These are phyloP conservation scores for Monosporascus sp. DNA, from an alignment of 2,329 filamentous ascomycete genomes.

Conservation along the genomic window DNA sequence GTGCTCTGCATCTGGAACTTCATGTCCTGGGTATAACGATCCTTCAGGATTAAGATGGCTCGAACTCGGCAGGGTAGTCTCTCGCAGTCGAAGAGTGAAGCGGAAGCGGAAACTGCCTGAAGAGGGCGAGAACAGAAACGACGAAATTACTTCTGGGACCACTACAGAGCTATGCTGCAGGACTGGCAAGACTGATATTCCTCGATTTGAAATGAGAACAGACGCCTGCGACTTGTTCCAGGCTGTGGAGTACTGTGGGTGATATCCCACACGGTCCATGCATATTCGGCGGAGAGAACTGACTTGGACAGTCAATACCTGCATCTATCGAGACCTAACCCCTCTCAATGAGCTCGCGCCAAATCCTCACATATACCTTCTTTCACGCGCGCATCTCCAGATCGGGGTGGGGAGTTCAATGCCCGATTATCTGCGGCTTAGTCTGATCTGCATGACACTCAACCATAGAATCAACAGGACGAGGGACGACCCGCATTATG, in stretches of 20 bases:
- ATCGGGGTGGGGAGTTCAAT: neutral
- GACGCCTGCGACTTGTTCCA: constrained; percentile 11
- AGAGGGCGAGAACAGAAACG: neutral
- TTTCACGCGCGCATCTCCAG: neutral
- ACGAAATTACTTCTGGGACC: neutral
- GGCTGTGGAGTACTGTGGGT: constrained; percentile 4
- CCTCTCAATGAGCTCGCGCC: neutral
- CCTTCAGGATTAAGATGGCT: constrained; percentile 18
- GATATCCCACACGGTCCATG: neutral
- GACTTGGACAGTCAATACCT: neutral
- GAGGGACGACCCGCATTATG: neutral
- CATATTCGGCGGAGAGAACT: neutral
- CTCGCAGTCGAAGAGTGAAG: constrained; percentile 4
- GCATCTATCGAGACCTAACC: neutral
- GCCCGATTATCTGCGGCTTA: neutral
- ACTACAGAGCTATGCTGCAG: neutral
- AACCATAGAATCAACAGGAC: neutral
- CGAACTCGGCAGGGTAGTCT: constrained; percentile 9
- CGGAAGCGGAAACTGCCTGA: neutral
- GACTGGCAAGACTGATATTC: neutral
- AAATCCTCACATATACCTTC: neutral
- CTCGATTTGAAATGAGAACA: neutral
- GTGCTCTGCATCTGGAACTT: constrained; percentile 15
- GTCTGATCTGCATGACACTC: neutral
- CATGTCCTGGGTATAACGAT: constrained; percentile 22